These are phyloP conservation scores for Cornus controversa DNA, from an alignment of 148 eudicot species.

Conservation along the genomic window DNA sequence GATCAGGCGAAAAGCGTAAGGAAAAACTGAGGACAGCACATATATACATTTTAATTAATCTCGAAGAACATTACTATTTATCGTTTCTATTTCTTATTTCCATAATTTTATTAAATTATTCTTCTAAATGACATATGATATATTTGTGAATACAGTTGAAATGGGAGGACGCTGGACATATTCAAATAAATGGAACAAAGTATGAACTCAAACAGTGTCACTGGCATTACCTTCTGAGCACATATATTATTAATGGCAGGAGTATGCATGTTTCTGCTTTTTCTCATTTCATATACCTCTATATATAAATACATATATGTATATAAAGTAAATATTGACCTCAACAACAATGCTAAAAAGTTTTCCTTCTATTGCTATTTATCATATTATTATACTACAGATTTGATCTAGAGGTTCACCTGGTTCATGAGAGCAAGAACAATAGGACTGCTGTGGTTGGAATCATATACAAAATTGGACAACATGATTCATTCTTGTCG, in stretches of 20 bases:
- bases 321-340: background rate
- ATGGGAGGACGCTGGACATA: constrained; percentile 17
- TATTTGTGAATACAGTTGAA: constrained; percentile 19
- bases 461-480: constrained; percentile 38
- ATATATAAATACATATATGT: no score
- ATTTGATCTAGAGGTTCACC: constrained; percentile 37
- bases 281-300: background rate
- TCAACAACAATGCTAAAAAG: background rate
- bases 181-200: constrained; percentile 19
- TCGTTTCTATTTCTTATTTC: no score
- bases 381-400: constrained; percentile 16
- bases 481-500: constrained; percentile 28
- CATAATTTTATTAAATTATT: background rate
- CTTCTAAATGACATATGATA: background rate
- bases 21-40: no score
- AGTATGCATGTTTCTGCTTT: constrained; percentile 20
- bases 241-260: constrained; percentile 23
- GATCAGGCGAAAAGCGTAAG: no score
- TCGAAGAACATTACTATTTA: no score
- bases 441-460: constrained; percentile 33
- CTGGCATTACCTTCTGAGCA: constrained; percentile 40
- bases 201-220: constrained; percentile 24
- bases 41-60: no score
- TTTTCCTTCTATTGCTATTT: no score
- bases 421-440: constrained; percentile 32